These are phyloP conservation scores for Hansenula anomala DNA, from an alignment of 1,139 yeast species.

Conservation along the genomic window DNA sequence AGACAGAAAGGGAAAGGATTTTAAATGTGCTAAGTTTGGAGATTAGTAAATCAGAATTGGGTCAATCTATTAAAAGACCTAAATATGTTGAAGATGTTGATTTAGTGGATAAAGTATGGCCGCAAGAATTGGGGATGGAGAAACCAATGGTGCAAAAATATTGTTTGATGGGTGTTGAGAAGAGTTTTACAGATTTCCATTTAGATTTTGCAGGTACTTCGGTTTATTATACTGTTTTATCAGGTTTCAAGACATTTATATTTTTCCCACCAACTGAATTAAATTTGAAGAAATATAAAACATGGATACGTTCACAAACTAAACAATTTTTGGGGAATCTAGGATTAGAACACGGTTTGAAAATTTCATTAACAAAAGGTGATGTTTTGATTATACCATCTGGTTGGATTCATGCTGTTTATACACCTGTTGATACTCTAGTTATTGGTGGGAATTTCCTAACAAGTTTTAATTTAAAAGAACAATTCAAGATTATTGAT, in stretches of 20 bases:
- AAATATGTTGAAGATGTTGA: slow-evolving; percentile 62
- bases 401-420: slow-evolving; percentile 92
- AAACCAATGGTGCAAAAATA: slow-evolving; percentile 78
- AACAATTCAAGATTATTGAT: slow-evolving; percentile 55
- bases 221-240: slow-evolving; percentile 77
- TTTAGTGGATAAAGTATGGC: slow-evolving; percentile 68
- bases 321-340: slow-evolving; percentile 63
- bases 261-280: slow-evolving; percentile 71
- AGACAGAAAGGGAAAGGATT: slow-evolving; percentile 53
- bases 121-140: slow-evolving; percentile 16
- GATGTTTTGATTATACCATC: slow-evolving; percentile 82
- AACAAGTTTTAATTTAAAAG: slow-evolving; percentile 56
- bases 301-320: slow-evolving; percentile 72
- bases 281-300: slow-evolving; percentile 56
- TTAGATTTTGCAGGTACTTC: slow-evolving; percentile 92
- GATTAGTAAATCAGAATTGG: slow-evolving; percentile 55
- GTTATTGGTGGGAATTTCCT: slow-evolving; percentile 88
- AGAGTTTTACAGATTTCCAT: slow-evolving; percentile 86
- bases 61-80: slow-evolving; percentile 55
- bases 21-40: slow-evolving; percentile 82
- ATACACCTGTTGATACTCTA: slow-evolving; percentile 74
- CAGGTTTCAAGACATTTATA: slow-evolving; percentile 69
- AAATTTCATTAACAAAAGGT: slow-evolving; percentile 60
- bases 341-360: slow-evolving; percentile 43
- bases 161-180: slow-evolving; percentile 79